Evolutionary conservation across 495 filamentous ascomycete species (phyloP).

Genomic region (Polyplosphaeria fusca): DNA sequence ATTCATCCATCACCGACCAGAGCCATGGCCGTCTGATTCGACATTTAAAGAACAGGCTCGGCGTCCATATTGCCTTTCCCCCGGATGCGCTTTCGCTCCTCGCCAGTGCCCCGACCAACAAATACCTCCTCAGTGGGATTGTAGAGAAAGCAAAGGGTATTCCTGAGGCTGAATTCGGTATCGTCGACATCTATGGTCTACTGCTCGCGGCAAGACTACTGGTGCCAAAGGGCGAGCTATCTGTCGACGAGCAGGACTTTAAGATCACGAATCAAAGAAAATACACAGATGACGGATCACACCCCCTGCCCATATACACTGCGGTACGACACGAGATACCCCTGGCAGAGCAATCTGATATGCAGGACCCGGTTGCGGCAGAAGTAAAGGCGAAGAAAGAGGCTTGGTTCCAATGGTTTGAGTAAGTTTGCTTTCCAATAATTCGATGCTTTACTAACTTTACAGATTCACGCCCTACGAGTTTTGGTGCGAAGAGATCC

Average conservation of each 20-base stretch:
- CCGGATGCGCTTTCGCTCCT: slow-evolving; percentile 73
- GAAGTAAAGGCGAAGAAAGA: slow-evolving; percentile 63
- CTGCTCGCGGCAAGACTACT: slow-evolving; percentile 78
- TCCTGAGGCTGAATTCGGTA: slow-evolving; percentile 73
- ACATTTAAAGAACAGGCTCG: slow-evolving; percentile 80
- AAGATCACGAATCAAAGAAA: slow-evolving; percentile 81
- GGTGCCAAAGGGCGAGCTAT: slow-evolving; percentile 79
- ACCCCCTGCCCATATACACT: slow-evolving; percentile 91
- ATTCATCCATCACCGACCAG: slow-evolving; percentile 71
- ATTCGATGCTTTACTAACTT: slow-evolving; percentile 5
- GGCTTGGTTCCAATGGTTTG: slow-evolving; percentile 98
- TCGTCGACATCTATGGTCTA: slow-evolving; percentile 90
- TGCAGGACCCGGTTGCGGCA: slow-evolving; percentile 40
- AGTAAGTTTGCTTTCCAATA: slow-evolving; percentile 40
- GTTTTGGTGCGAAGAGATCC: slow-evolving; percentile 89
- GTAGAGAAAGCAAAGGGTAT: slow-evolving; percentile 88
- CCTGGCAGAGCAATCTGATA: slow-evolving; percentile 41
- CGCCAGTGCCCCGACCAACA: slow-evolving; percentile 82
- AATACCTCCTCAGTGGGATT: slow-evolving; percentile 79
- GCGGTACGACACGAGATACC: slow-evolving; percentile 97
- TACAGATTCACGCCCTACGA: slow-evolving; percentile 78
- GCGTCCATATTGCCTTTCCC: slow-evolving; percentile 87
- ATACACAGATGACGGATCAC: slow-evolving; percentile 68
- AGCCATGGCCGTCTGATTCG: slow-evolving; percentile 66
- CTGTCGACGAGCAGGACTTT: slow-evolving; percentile 69